Base-by-base conservation (phyloP, 108 stramenopile species). In the Phaeodactylum tricornutum region DNA sequence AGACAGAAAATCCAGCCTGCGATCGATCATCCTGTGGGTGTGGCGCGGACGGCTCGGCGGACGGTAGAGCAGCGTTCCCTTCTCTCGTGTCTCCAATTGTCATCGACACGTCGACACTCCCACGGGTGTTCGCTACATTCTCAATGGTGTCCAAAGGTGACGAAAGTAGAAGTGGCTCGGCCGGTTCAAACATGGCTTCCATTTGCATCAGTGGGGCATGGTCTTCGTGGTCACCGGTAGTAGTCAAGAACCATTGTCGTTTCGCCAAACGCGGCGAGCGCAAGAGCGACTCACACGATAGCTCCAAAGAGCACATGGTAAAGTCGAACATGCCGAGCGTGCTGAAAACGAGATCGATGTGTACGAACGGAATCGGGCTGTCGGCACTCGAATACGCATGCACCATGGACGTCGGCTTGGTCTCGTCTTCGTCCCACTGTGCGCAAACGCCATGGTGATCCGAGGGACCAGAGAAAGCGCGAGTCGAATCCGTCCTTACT, bases 361-460 rank as follows among this genome's bases (percentile, higher is more conserved):
- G 49, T 20, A 91, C 69, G 5, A 66, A 59, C 20, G 88, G 88
- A 21, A 86, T 51, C 6, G 88, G 88, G 15, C 84, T 85, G 32
- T 84, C 75, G 8, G 65, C 49, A 48, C 71, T 73, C 36, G 75
- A 81, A 65, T 81, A 86, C 6, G 71, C 75, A 62, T 86, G 79
- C 0, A 91, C 77, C 84, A 91, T 84, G 2, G 79, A 78, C 37
- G 73, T 28, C 44, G 40, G 12, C 44, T 44, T n/a, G 56, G 59
- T 27, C 68, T 68, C 24, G 24, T 41, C 14, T 26, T 52, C 62
- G 29, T 74, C 72, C 87, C 87, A 88, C 9, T 61, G 41, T 6
- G 65, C 67, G 58, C 82, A 88, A 0, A 82, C 80, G 1, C 81
- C 82, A 35, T 64, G 67, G 27, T 71, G 66, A 6, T 48, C 29